phyloP scores from a whole-genome alignment of 2,329 filamentous ascomycete genomes.

The Ophioceras dolichostomum region DNA sequence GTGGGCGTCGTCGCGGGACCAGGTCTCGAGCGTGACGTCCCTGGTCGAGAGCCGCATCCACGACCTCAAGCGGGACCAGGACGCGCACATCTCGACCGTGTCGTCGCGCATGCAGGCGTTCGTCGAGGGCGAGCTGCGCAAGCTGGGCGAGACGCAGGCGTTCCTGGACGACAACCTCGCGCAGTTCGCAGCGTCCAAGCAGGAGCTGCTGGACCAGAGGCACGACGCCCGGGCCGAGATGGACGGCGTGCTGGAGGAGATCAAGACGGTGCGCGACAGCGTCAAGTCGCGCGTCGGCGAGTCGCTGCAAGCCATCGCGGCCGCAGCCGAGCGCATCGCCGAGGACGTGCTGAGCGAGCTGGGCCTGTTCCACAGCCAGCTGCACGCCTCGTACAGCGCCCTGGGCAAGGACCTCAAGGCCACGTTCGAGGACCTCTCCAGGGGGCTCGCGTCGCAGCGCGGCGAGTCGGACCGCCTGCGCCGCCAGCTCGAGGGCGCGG shows the following conservation, averaged over 20 bases:
- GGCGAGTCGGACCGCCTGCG: conserved; percentile 63
- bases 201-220: conserved; percentile 56
- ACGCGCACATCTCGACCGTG: conserved; percentile 54
- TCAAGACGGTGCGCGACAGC: conserved; percentile 76
- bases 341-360: conserved; percentile 82
- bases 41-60: conserved; percentile 66
- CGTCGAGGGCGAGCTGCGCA: conserved; percentile 60
- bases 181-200: conserved; percentile 55
- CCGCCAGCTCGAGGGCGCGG: conserved; percentile 59
- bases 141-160: conserved; percentile 55
- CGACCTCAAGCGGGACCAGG: conserved; percentile 61
- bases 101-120: conserved; percentile 65
- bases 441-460: conserved; percentile 64
- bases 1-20: conserved; percentile 65
- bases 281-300: conserved; percentile 80
- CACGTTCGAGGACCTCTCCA: conserved; percentile 71
- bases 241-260: conserved; percentile 85
- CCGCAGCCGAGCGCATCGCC: conserved; percentile 77
- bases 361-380: conserved; percentile 64
- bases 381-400: conserved; percentile 73
- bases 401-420: conserved; percentile 78
- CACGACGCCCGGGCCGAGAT: conserved; percentile 67
- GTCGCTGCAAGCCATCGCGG: conserved; percentile 71
- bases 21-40: conserved; percentile 65
- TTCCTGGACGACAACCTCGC: conserved; percentile 59